phyloP scores from a whole-genome alignment of 2,329 filamentous ascomycete species.

The Grosmannia clavigera region DNA sequence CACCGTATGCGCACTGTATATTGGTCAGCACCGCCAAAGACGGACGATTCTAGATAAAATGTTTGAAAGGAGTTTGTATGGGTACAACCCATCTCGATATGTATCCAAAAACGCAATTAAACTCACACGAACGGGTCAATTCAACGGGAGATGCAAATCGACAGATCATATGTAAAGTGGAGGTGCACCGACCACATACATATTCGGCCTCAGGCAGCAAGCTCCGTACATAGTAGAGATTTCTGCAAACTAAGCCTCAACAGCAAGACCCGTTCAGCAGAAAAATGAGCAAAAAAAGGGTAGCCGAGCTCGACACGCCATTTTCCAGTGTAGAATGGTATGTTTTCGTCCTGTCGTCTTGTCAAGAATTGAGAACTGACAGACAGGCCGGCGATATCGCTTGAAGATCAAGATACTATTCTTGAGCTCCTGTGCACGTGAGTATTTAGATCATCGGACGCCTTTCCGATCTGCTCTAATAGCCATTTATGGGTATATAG shows the following conservation, averaged over 20 bases:
- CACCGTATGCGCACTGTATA: neutral
- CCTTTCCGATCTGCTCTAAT: neutral
- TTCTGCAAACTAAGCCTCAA: neutral
- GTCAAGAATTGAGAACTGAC: neutral
- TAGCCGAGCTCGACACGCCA: conserved; percentile 52
- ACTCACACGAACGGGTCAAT: neutral
- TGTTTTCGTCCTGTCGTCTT: conserved; percentile 11
- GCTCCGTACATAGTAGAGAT: neutral
- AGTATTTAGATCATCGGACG: conserved; percentile 8
- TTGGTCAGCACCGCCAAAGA: neutral
- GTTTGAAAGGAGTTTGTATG: neutral
- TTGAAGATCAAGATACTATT: conserved; percentile 49
- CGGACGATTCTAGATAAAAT: neutral
- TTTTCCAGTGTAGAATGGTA: conserved; percentile 51
- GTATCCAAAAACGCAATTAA: neutral
- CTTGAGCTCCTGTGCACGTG: conserved; percentile 57
- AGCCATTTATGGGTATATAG: conserved; percentile 23
- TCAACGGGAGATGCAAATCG: neutral
- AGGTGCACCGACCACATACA: neutral
- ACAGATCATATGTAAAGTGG: neutral
- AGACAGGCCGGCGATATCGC: conserved; percentile 46
- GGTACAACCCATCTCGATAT: neutral
- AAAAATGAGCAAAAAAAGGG: conserved; percentile 42
- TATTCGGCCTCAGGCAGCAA: neutral
- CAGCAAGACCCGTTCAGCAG: neutral